Evolutionary conservation across 441 rosid species (phyloP).

Genomic region (Adansonia rubrostipa): DNA sequence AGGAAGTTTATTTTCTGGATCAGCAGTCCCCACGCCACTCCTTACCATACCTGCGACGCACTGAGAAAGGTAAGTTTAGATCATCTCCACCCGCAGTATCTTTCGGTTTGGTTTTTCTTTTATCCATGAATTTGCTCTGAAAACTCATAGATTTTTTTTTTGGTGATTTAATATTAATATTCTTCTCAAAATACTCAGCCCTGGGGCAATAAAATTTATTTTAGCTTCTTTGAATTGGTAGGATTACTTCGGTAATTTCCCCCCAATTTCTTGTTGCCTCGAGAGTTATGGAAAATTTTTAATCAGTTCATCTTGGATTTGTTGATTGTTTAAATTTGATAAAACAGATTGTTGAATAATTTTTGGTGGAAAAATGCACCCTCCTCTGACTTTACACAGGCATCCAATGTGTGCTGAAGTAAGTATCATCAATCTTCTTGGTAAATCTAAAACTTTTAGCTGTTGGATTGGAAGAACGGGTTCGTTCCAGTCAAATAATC

Average conservation of each 20-base stretch:
- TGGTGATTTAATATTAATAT: neutral
- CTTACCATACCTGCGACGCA: neutral
- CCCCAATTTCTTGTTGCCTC: neutral
- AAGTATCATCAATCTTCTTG: conserved; percentile 34
- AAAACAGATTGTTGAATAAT: conserved; percentile 1
- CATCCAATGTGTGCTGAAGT: conserved; percentile 96
- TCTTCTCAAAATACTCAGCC: neutral
- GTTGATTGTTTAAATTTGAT: neutral
- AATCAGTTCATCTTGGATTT: neutral
- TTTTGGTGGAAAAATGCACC: conserved; percentile 65
- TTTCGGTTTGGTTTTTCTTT: neutral
- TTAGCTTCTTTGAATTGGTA: neutral
- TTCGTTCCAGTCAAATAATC: neutral
- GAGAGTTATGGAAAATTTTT: neutral
- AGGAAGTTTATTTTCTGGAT: neutral
- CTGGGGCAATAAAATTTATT: too few species aligned
- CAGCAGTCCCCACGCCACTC: neutral
- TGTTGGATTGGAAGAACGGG: neutral
- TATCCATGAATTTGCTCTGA: neutral
- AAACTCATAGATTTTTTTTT: neutral
- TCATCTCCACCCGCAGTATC: neutral
- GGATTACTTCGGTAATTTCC: neutral
- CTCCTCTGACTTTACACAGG: conserved; percentile 83
- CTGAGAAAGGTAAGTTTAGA: neutral
- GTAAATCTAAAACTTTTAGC: neutral